phyloP scores from a whole-genome alignment of 306 rosid genomes.

The Pterocarpus macrocarpus region DNA sequence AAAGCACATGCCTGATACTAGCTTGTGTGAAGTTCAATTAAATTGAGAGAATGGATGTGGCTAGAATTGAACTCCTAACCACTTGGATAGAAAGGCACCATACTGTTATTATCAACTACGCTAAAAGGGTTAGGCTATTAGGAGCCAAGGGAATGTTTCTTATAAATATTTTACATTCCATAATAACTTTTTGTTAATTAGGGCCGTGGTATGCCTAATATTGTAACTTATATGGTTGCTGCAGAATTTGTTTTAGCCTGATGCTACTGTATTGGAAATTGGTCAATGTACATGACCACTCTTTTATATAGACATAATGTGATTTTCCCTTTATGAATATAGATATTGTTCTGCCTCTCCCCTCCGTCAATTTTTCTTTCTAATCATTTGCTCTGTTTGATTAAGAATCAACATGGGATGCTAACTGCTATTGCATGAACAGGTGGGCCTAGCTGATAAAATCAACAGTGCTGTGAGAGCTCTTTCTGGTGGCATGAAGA shows the following conservation, averaged over 20 bases:
- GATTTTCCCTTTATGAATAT: slow-evolving; percentile 7
- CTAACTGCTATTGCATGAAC: slow-evolving; percentile 48
- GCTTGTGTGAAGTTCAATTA: no score
- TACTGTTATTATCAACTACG: no score
- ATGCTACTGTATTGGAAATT: neutral
- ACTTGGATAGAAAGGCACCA: no score
- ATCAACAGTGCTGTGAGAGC: slow-evolving; percentile 72
- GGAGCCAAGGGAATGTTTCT: neutral
- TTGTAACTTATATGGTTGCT: no score
- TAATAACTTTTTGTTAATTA: neutral
- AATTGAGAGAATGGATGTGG: no score
- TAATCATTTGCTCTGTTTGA: neutral
- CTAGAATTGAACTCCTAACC: no score
- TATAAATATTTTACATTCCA: neutral
- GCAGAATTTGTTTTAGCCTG: neutral
- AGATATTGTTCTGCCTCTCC: slow-evolving; percentile 20
- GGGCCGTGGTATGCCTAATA: neutral
- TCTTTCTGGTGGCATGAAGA: slow-evolving; percentile 98
- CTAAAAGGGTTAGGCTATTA: neutral
- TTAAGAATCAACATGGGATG: slow-evolving; percentile 36
- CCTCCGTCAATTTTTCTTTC: neutral
- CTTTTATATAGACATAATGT: neutral
- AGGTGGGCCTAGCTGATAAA: slow-evolving; percentile 98
- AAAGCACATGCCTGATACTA: no score
- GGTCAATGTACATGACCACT: neutral